Percentiles rank a stretch among this genome's conserved stretches.
phyloP scores from a whole-genome alignment of 805 yeast species.

The Phaffomyces thermotolerans region DNA sequence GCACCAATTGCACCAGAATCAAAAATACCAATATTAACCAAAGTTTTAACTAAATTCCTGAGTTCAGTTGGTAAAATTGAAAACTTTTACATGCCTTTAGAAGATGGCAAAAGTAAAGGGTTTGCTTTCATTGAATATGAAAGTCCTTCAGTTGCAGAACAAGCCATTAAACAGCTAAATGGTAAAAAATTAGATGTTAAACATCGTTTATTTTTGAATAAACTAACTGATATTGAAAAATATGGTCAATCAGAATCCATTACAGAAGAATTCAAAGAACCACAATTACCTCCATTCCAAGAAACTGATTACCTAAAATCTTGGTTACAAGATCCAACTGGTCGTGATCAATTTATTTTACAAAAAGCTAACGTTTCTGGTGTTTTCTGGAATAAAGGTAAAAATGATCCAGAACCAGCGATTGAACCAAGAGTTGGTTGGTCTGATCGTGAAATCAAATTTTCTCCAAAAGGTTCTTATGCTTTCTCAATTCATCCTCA shows the following conservation, averaged over 20 bases:
- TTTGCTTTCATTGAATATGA: conserved; percentile 79
- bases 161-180: conserved; percentile 73
- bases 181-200: conserved; percentile 90
- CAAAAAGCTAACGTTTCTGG: conserved; percentile 78
- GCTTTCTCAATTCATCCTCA: conserved; percentile 84
- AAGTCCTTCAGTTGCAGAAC: conserved; percentile 56
- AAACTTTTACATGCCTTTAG: conserved; percentile 78
- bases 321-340: conserved; percentile 85
- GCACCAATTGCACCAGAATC: conserved; percentile 92
- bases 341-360: conserved; percentile 84
- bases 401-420: conserved; percentile 64
- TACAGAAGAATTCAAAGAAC: conserved; percentile 58
- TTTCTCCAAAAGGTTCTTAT: conserved; percentile 91
- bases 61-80: conserved; percentile 68
- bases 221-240: conserved; percentile 73
- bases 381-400: conserved; percentile 77
- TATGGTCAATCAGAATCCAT: conserved; percentile 61
- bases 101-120: conserved; percentile 77
- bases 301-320: conserved; percentile 76
- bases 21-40: conserved; percentile 75
- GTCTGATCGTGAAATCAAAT: conserved; percentile 82
- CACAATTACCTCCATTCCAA: conserved; percentile 63
- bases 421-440: conserved; percentile 76
- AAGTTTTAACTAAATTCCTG: conserved; percentile 79
- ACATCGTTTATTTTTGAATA: conserved; percentile 83